Evolutionary conservation across 2,329 filamentous ascomycete species (phyloP), one percentile per base, ranked within the genome.

Genomic region (Paracorniculantispora psalliotae): DNA sequence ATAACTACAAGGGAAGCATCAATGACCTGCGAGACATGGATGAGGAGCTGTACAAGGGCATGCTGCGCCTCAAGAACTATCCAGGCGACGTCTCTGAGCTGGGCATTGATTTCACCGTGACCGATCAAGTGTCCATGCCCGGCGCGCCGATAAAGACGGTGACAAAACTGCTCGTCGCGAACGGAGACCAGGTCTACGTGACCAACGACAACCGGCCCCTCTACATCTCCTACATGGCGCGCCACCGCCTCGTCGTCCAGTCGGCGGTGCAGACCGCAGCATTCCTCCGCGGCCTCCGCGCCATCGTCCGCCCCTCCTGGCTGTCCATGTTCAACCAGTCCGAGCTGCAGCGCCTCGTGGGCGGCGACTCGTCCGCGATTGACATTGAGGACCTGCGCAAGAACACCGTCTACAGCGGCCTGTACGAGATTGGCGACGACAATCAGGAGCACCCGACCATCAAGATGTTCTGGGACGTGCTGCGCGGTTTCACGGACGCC

Each of bases 241-340:
- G 90, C 12, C 92, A 97, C 71, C 88, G 92, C 12, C 84, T 99
- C 0, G 86, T 92, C 58, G 80, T 83, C 1, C 94, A 97, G 69
- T 90, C 91, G 1, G 82, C 83, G 52, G 76, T 80, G n/a, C 92
- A 97, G 69, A 97, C 92, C 0, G 82, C 86, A 23, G 91, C 92
- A 1, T 99, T 99, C 71, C 81, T 99, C 8, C 86, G 86, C 59
- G 94, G 94, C 0, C 84, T 99, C 1, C 86, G 89, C 23, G 81
- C 87, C 63, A 96, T 99, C 69, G 94, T 99, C 64, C 88, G 92
- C 60, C 92, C 93, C 0, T 85, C 85, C 3, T 99, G 94, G 94
- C 82, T 99, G 4, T 92, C 89, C 67, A 97, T 99, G 94, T 99
- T 99, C 79, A 99, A 99, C 72, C 93, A 97, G 71, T 85, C 85